Evolutionary conservation across 352 stramenopile genomes (phyloP), one percentile per base, ranked within the genome.

Genomic region (Phytophthora idaei): DNA sequence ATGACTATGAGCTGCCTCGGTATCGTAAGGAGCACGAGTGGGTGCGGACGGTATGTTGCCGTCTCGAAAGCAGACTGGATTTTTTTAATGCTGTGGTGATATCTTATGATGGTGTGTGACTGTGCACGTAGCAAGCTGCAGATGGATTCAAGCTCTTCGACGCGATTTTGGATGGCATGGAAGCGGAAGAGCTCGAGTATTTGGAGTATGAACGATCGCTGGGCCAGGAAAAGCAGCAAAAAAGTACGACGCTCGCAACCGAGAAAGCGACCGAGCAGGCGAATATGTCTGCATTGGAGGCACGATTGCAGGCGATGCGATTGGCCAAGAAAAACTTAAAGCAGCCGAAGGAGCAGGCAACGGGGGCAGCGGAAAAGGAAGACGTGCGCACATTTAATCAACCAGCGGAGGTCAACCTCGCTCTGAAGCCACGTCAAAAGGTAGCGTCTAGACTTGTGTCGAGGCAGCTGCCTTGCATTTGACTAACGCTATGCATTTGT

Each of bases 131-230:
- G 86, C 82, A 92, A 90, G 84, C 83, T 46, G 68, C 73, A 57
- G 66, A 81, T 45, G 86, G 80, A 4, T 78, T 82, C 21, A 80
- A 74, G 53, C 67, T 94, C 5, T 91, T 94, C 42, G 84, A 94
- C 50, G 71, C 74, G 0, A 94, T 94, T 68, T 75, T 94, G 45
- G 80, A 92, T 69, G 86, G 86, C 14, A 94, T 94, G 83, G 77
- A 92, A 58, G 67, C 72, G 2, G 80, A 90, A 50, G 86, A 94
- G 48, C 54, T 70, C 2, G 81, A 90, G 41, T 76, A 83, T 41
- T 67, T 89, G 55, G 69, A 89, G 41, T 88, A 90, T 47, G 76
- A 87, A 29, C 64, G 62, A 27, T 80, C 82, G 37, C 46, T 83
- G 17, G 66, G 59, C 5, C 44, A 69, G 27, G 62, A 71, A 27